Evolutionary conservation across 2,329 filamentous ascomycete species (phyloP).

Genomic region (Cordyceps cicadae): DNA sequence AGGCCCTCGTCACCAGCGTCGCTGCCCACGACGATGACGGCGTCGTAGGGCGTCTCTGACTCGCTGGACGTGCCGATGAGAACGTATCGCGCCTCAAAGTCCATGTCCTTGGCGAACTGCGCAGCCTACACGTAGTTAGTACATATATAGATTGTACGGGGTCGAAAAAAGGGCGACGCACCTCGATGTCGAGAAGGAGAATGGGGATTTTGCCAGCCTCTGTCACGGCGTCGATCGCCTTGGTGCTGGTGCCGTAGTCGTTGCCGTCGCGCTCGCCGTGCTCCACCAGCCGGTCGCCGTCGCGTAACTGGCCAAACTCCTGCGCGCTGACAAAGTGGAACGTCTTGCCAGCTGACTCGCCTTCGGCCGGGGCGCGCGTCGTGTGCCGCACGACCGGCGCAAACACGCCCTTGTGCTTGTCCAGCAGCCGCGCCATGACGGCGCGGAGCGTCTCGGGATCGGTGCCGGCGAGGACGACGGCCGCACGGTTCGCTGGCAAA

Average conservation of each 20-base stretch:
- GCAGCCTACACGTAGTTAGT: constrained; percentile 33
- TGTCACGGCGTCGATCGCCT: constrained; percentile 41
- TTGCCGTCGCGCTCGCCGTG: constrained; percentile 41
- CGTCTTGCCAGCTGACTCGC: constrained; percentile 42
- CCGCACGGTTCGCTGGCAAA: constrained; percentile 40
- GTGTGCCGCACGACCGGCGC: constrained; percentile 49
- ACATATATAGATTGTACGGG: neutral
- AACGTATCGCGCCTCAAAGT: constrained; percentile 46
- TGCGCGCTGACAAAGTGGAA: constrained; percentile 50
- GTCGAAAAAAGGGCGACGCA: constrained; percentile 25
- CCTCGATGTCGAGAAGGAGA: constrained; percentile 44
- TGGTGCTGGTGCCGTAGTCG: constrained; percentile 49
- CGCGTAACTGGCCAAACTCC: constrained; percentile 49
- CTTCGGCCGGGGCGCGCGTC: constrained; percentile 39
- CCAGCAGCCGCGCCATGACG: constrained; percentile 54
- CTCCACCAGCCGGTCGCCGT: constrained; percentile 52
- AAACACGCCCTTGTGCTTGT: constrained; percentile 58
- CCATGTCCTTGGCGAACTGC: constrained; percentile 49
- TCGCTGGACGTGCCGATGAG: constrained; percentile 38
- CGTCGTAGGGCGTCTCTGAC: constrained; percentile 12
- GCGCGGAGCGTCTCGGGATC: constrained; percentile 54
- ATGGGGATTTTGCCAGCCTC: constrained; percentile 53
- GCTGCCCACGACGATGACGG: constrained; percentile 1
- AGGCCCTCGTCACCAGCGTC: constrained; percentile 3
- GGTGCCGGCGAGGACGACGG: constrained; percentile 62